Evolutionary conservation across 2,329 filamentous ascomycete species (phyloP).

Genomic region (Cytospora chrysosperma): DNA sequence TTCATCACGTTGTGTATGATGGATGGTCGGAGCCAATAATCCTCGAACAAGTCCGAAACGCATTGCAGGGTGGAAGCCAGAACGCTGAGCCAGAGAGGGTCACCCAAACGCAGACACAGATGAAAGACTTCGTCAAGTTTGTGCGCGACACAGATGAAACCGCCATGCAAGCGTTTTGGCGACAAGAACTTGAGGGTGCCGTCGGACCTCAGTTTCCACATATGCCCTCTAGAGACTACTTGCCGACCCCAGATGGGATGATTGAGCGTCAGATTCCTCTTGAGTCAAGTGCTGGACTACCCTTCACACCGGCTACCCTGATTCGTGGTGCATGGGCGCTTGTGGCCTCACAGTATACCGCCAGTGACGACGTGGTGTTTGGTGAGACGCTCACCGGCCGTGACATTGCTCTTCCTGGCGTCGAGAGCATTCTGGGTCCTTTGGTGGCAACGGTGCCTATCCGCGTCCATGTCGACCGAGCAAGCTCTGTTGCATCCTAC

Average conservation of each 20-base stretch:
- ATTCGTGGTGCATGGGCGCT: slow-evolving; percentile 56
- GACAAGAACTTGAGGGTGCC: slow-evolving; percentile 42
- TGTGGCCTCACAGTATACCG: slow-evolving; percentile 52
- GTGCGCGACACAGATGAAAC: slow-evolving; percentile 41
- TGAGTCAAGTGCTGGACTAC: slow-evolving; percentile 22
- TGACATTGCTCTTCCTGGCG: slow-evolving; percentile 46
- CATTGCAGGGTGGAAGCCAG: slow-evolving; percentile 19
- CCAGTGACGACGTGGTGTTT: slow-evolving; percentile 54
- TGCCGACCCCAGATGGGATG: slow-evolving; percentile 42
- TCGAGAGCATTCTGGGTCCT: slow-evolving; percentile 57
- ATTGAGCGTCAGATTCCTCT: slow-evolving; percentile 28
- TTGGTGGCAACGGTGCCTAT: slow-evolving; percentile 44
- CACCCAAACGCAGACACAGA: slow-evolving; percentile 20
- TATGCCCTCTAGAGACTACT: slow-evolving; percentile 46
- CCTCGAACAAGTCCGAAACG: slow-evolving; percentile 30
- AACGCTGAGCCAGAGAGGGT: slow-evolving; percentile 22
- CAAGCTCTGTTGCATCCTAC: slow-evolving; percentile 25
- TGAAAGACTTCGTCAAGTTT: slow-evolving; percentile 37
- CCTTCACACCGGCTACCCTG: slow-evolving; percentile 21
- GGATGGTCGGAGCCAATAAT: slow-evolving; percentile 35
- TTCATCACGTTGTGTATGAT: slow-evolving; percentile 42
- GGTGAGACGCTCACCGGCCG: slow-evolving; percentile 60
- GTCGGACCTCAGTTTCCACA: slow-evolving; percentile 49
- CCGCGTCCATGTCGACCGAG: slow-evolving; percentile 38
- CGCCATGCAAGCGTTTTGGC: slow-evolving; percentile 47